Percentiles rank a stretch among this genome's conserved stretches.
Evolutionary conservation across 345 rosid genomes (phyloP).

Genomic region (Euphorbia pulcherrima): DNA sequence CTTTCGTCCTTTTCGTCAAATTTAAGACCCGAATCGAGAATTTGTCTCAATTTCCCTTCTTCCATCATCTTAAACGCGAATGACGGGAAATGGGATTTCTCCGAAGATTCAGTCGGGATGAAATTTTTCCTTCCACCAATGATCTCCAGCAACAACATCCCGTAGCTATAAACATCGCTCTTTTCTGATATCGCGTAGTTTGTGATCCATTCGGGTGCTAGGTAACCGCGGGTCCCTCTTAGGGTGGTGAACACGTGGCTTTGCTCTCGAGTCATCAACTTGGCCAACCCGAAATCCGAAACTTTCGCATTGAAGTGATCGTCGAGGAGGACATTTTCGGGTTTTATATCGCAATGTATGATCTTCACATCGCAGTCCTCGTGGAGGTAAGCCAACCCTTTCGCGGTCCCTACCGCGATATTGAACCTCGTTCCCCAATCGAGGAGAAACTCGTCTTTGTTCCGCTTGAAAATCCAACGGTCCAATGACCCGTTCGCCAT

Average conservation of each 20-base stretch:
- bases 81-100: slow-evolving; percentile 82
- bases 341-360: slow-evolving; percentile 89
- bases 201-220: slow-evolving; percentile 95
- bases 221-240: slow-evolving; percentile 89
- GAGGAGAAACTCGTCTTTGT: slow-evolving; percentile 38
- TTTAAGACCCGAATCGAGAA: slow-evolving; percentile 56
- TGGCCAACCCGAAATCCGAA: slow-evolving; percentile 90
- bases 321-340: slow-evolving; percentile 84
- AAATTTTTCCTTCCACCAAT: slow-evolving; percentile 86
- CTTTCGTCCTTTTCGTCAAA: slow-evolving; percentile 44
- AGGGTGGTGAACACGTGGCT: slow-evolving; percentile 88
- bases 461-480: slow-evolving; percentile 75
- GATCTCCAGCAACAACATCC: slow-evolving; percentile 80
- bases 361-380: slow-evolving; percentile 82
- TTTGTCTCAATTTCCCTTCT: slow-evolving; percentile 66
- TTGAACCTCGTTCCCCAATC: slow-evolving; percentile 75
- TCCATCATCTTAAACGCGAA: slow-evolving; percentile 87
- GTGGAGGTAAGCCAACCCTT: slow-evolving; percentile 88
- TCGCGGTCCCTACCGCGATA: slow-evolving; percentile 79
- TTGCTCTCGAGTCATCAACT: slow-evolving; percentile 87
- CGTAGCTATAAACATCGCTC: slow-evolving; percentile 88
- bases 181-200: slow-evolving; percentile 91
- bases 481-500: slow-evolving; percentile 82
- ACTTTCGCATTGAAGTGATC: slow-evolving; percentile 77
- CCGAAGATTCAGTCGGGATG: slow-evolving; percentile 49